Evolutionary conservation across 2,329 filamentous ascomycete genomes (phyloP).

Genomic region (Cytospora chrysosperma): DNA sequence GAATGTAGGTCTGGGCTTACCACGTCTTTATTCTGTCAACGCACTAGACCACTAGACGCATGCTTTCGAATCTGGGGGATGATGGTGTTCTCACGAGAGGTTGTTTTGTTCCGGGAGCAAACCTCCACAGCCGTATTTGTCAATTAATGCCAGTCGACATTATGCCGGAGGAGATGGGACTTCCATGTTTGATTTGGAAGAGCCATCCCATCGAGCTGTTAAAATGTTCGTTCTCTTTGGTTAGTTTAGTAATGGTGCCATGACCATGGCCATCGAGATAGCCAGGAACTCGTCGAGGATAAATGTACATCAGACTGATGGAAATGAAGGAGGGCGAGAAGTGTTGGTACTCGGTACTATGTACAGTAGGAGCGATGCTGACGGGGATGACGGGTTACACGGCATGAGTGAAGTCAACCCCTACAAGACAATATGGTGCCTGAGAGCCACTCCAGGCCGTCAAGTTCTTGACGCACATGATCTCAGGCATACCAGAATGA

Average conservation of each 20-base stretch:
- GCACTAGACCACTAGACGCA: too few relatives aligned
- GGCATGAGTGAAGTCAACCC: neutral
- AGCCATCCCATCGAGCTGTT: too few relatives aligned
- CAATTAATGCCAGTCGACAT: neutral
- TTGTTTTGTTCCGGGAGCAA: neutral
- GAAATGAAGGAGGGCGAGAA: neutral
- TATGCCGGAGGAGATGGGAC: constrained; percentile 3
- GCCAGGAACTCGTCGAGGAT: constrained; percentile 29
- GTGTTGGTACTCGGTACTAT: neutral
- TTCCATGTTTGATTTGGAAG: too few relatives aligned
- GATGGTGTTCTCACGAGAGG: too few relatives aligned
- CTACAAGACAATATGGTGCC: neutral
- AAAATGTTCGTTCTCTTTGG: too few relatives aligned
- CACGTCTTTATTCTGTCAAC: constrained; percentile 32
- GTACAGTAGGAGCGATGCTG: too few relatives aligned
- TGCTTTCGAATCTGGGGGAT: too few relatives aligned
- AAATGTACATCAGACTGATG: constrained; percentile 28
- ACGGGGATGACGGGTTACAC: neutral
- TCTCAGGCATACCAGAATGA: too few relatives aligned
- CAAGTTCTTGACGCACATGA: too few relatives aligned
- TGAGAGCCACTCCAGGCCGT: too few relatives aligned
- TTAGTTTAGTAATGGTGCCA: too few relatives aligned
- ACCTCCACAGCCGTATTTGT: neutral
- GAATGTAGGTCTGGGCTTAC: constrained; percentile 37
- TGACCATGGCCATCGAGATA: constrained; percentile 27